phyloP scores from a whole-genome alignment of 176 grass and related monocot genomes.

The Oropetium thomaeum region DNA sequence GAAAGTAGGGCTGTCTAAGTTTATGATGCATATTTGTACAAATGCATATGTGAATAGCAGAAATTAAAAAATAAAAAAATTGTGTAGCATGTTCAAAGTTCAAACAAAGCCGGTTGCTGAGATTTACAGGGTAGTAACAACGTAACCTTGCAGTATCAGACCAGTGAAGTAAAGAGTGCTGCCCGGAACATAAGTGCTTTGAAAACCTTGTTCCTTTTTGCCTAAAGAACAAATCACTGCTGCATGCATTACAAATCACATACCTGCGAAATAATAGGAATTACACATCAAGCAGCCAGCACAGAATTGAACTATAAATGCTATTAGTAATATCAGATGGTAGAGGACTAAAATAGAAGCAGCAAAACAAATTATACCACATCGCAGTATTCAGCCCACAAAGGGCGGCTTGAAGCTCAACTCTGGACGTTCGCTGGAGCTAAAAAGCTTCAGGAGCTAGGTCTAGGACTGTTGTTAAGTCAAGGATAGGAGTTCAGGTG shows the following conservation, averaged over 20 bases:
- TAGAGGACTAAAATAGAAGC: conserved; percentile 11
- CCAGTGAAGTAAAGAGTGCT: conserved; percentile 95
- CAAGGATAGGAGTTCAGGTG: too few species aligned
- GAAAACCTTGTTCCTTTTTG: conserved; percentile 88
- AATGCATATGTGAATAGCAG: conserved; percentile 9
- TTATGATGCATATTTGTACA: conserved; percentile 25
- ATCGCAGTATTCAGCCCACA: too few species aligned
- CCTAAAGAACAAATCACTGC: conserved; percentile 72
- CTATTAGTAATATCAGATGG: conserved; percentile 8
- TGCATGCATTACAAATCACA: conserved; percentile 97
- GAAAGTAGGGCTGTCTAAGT: conserved; percentile 1
- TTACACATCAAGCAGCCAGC: conserved; percentile 15
- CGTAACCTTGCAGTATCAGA: conserved; percentile 71
- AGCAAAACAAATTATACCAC: conserved; percentile 1
- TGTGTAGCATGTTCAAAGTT: too few species aligned
- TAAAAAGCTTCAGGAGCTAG: too few species aligned
- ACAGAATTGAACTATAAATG: conserved; percentile 9
- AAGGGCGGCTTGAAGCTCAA: too few species aligned
- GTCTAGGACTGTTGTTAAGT: too few species aligned
- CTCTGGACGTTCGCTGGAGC: too few species aligned
- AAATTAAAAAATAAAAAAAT: too few species aligned
- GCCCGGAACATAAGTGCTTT: conserved; percentile 64
- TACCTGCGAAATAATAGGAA: conserved; percentile 62
- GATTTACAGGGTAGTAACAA: conserved; percentile 9
- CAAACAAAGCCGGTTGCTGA: conserved; percentile 20